These are phyloP conservation scores for Phytophthora multivora DNA, from an alignment of 352 stramenopile species.

Conservation along the genomic window DNA sequence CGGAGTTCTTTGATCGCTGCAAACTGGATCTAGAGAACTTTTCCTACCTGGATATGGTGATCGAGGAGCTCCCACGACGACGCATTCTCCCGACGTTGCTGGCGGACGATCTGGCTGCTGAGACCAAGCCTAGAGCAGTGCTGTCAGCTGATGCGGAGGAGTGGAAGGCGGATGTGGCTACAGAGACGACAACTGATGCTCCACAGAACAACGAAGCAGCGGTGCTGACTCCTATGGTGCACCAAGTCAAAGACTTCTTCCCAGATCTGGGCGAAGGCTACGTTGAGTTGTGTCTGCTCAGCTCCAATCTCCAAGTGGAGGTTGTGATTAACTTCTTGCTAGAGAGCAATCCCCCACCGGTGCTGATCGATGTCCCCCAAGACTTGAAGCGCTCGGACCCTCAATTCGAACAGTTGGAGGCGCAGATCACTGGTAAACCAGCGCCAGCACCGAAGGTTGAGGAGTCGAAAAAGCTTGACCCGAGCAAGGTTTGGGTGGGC, in stretches of 20 bases:
- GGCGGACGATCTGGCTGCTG: conserved; percentile 21
- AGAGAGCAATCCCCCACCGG: conserved; percentile 50
- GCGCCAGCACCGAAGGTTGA: conserved; percentile 11
- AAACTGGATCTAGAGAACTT: conserved; percentile 64
- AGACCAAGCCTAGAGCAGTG: conserved; percentile 9
- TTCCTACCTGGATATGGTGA: conserved; percentile 75
- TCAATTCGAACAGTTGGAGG: conserved; percentile 30
- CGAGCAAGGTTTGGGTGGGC: conserved; percentile 60
- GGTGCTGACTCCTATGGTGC: conserved; percentile 38
- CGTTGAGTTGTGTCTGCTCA: conserved; percentile 64
- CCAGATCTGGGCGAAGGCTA: conserved; percentile 63
- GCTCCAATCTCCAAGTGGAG: conserved; percentile 49
- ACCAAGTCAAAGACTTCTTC: conserved; percentile 69
- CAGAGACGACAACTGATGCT: conserved; percentile 21
- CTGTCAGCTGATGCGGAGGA: conserved; percentile 21
- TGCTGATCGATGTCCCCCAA: conserved; percentile 36
- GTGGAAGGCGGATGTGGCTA: neutral
- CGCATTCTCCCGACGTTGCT: conserved; percentile 27
- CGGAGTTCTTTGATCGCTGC: conserved; percentile 53
- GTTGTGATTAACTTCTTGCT: conserved; percentile 64
- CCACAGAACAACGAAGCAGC: conserved; percentile 1
- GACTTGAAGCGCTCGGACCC: conserved; percentile 38
- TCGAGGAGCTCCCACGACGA: conserved; percentile 63
- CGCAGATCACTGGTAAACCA: conserved; percentile 35
- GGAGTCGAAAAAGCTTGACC: conserved; percentile 50